phyloP scores from a whole-genome alignment of 139 green algal genomes.

The Zygnema circumcarinatum region DNA sequence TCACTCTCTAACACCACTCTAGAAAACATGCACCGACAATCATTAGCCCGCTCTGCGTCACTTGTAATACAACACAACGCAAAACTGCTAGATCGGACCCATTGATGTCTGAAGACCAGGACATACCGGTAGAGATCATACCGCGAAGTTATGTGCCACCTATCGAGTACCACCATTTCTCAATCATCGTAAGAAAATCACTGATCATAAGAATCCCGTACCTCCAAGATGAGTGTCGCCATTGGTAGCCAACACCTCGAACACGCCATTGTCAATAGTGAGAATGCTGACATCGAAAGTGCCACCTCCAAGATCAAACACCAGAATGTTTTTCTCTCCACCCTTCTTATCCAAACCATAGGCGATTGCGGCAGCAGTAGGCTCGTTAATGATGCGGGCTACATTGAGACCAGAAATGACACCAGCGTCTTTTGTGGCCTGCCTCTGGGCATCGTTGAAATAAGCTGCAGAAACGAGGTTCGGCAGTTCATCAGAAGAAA shows the following conservation, averaged over 20 bases:
- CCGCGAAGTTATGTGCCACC: too few relatives aligned
- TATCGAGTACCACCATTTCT: background rate
- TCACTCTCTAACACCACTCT: slow-evolving; percentile 2
- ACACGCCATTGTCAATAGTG: slow-evolving; percentile 96
- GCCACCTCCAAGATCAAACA: slow-evolving; percentile 97
- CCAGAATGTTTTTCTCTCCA: slow-evolving; percentile 94
- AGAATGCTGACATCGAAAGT: slow-evolving; percentile 99
- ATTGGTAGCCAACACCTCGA: slow-evolving; percentile 93
- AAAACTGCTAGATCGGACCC: background rate
- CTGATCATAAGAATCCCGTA: background rate
- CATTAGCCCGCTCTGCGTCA: too few relatives aligned
- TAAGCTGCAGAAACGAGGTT: slow-evolving; percentile 75
- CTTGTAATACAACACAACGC: background rate
- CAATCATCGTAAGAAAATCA: slow-evolving; percentile 14
- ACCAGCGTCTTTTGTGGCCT: slow-evolving; percentile 94
- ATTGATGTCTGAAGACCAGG: background rate
- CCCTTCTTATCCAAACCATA: slow-evolving; percentile 94
- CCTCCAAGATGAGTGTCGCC: slow-evolving; percentile 96
- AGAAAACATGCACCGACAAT: slow-evolving; percentile 41
- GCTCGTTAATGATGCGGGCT: slow-evolving; percentile 97
- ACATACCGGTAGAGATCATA: too few relatives aligned
- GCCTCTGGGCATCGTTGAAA: slow-evolving; percentile 99
- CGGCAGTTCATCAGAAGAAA: too few relatives aligned
- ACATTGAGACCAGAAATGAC: slow-evolving; percentile 89
- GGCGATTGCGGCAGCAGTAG: slow-evolving; percentile 93